A percentile compares a stretch with the other conserved stretches of the same genome.
These are phyloP conservation scores for Yamadazyma blattariae DNA, from an alignment of 1,139 yeast species.

Conservation along the genomic window DNA sequence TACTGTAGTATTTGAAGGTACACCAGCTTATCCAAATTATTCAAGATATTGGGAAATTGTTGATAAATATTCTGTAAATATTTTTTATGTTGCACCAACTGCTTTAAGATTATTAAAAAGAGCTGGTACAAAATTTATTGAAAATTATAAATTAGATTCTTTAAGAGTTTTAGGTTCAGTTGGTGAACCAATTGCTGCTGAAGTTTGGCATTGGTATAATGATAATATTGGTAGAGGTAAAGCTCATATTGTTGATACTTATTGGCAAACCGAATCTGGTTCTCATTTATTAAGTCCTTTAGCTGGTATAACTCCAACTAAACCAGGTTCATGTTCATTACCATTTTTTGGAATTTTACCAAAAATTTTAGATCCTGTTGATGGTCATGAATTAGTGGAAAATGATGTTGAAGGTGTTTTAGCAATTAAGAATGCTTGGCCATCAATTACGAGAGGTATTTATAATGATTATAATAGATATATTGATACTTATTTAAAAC, in stretches of 20 bases:
- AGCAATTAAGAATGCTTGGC: slow-evolving; percentile 72
- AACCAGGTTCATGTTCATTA: slow-evolving; percentile 76
- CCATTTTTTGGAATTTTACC: slow-evolving; percentile 77
- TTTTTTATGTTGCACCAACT: slow-evolving; percentile 88
- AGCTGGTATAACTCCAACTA: slow-evolving; percentile 72
- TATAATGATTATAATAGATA: slow-evolving; percentile 67
- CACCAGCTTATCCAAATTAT: slow-evolving; percentile 79
- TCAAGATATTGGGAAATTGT: slow-evolving; percentile 85
- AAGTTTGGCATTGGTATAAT: slow-evolving; percentile 91
- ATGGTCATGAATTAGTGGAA: slow-evolving; percentile 63
- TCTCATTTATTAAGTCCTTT: slow-evolving; percentile 70
- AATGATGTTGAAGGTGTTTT: slow-evolving; percentile 73
- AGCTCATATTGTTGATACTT: slow-evolving; percentile 75
- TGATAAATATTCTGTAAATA: slow-evolving; percentile 72
- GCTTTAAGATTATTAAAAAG: slow-evolving; percentile 80
- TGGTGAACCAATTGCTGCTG: slow-evolving; percentile 92
- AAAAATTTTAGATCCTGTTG: slow-evolving; percentile 65
- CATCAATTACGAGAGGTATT: slow-evolving; percentile 74
- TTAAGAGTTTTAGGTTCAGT: slow-evolving; percentile 79
- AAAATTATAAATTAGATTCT: slow-evolving; percentile 61
- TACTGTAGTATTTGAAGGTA: slow-evolving; percentile 80
- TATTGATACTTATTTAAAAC: slow-evolving; percentile 68
- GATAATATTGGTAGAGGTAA: slow-evolving; percentile 73
- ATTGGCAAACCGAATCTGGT: slow-evolving; percentile 86
- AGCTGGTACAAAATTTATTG: slow-evolving; percentile 71